phyloP scores from a whole-genome alignment of 225 moss, liverwort and hornwort species.

The Bryoerythrophyllum caledonicum region DNA sequence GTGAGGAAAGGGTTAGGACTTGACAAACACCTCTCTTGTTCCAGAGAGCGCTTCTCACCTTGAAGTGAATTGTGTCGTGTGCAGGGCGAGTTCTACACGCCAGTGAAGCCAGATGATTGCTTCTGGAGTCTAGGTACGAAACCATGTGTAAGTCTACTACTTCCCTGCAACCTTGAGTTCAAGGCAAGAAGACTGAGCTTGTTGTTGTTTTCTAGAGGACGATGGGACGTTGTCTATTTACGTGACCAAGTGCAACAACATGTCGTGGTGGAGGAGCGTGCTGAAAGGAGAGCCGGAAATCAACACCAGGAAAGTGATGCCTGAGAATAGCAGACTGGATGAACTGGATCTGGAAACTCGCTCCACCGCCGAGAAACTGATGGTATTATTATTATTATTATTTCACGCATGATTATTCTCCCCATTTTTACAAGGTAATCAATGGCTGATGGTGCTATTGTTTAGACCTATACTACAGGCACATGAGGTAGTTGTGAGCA shows the following conservation, averaged over 20 bases:
- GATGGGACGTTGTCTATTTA: slow-evolving; percentile 77
- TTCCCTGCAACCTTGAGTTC: background rate
- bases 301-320: slow-evolving; percentile 92
- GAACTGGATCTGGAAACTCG: slow-evolving; percentile 91
- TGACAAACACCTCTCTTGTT: too few species aligned
- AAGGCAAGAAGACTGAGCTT: background rate
- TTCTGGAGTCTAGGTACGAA: slow-evolving; percentile 89
- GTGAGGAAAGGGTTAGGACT: too few species aligned
- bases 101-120: slow-evolving; percentile 76
- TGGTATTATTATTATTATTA: slow-evolving; percentile 48
- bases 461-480: background rate
- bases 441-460: background rate
- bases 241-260: slow-evolving; percentile 77
- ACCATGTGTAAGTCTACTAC: background rate
- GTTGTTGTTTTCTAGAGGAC: slow-evolving; percentile 50
- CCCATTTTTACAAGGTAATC: too few species aligned
- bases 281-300: slow-evolving; percentile 90
- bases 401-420: too few species aligned
- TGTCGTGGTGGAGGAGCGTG: slow-evolving; percentile 94
- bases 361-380: slow-evolving; percentile 98
- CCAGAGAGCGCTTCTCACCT: background rate
- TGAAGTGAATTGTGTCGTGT: background rate
- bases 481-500: background rate
- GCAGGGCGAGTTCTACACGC: slow-evolving; percentile 76
- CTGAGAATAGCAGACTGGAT: slow-evolving; percentile 90